Evolutionary conservation across 305 asterid genomes (phyloP).

Genomic region (Solanum hybrid): DNA sequence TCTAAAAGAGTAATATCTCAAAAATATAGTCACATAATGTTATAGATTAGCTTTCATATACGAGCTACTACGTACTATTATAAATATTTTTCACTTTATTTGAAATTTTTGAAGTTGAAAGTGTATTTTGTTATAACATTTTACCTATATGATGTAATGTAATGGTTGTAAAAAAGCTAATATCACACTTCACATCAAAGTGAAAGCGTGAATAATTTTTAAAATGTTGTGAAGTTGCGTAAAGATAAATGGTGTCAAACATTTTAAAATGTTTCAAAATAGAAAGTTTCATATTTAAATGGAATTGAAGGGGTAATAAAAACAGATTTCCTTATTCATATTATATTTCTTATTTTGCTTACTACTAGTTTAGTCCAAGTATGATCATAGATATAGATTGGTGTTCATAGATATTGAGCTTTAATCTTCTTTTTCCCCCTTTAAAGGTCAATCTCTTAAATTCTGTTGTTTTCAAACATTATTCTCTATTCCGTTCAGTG

Average conservation of each 20-base stretch:
- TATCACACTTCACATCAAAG: not conserved
- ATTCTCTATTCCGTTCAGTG: not conserved
- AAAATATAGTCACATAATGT: not conserved
- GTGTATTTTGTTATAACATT: not conserved
- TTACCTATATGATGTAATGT: not conserved
- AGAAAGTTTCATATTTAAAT: not conserved
- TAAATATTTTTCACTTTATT: not conserved
- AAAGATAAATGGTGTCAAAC: not conserved
- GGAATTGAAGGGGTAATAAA: not conserved
- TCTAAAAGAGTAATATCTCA: not conserved
- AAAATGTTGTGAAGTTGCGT: not conserved
- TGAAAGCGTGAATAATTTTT: not conserved
- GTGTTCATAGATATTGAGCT: not conserved
- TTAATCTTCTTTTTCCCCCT: not conserved
- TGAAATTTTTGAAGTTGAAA: not conserved
- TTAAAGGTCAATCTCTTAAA: not conserved
- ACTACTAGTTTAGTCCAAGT: not conserved
- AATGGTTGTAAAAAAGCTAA: not conserved
- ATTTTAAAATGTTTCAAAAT: not conserved
- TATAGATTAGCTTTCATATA: not conserved
- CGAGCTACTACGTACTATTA: not conserved
- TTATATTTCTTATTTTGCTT: not conserved
- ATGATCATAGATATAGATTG: not conserved
- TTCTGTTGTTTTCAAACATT: not conserved
- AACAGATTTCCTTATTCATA: not conserved